Base-by-base conservation (phyloP, 805 yeast genomes). In the Yarrowia yakushimensis region DNA sequence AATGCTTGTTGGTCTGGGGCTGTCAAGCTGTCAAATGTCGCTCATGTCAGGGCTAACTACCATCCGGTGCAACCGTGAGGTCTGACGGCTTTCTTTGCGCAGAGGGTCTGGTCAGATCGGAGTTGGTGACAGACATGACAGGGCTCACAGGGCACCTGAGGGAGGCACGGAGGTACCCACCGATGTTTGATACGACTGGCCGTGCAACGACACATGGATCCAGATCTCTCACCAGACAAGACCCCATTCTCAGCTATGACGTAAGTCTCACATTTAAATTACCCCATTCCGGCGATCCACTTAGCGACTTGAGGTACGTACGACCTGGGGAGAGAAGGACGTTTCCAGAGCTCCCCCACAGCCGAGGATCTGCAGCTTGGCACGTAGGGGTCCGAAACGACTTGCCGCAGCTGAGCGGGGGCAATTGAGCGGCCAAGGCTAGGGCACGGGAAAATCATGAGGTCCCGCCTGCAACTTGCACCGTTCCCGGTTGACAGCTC, bases 1-100 rank as follows among this genome's bases (percentile, higher is more conserved):
- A 25, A 25, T 25, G 27, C 27, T 25, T 5, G 27, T 25, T 25
- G n/a, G n/a, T n/a, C n/a, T n/a, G n/a, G n/a, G n/a, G 12, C 31
- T 8, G 12, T 6, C 31, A 10, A 6, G 10, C 31, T 10, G 31
- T 28, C 36, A 33, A 15, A n/a, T 13, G 34, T 31, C 36, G 18
- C 17, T n/a, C 9, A 34, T 17, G 43, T 22, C 50, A 43, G 50
- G 50, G 34, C 50, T 43, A 43, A 43, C 50, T 34, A 34, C 52
- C 36, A 30, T 45, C 52, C 36, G 52, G 52, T 45, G 52, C 52
- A 45, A 25, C 36, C 34, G 36, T 30, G 52, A 45, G 27, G 36
- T 30, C 30, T 20, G 48, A 27, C 31, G 12, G 46, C 7, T 13
- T 15, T 6, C 37, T 6, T 15, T 8, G 28, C 36, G n/a, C n/a